A percentile compares a stretch with the other conserved stretches of the same genome.
Conservation (phyloP, 139 green algal genomes). For the Ettlia oleoabundans region DNA sequence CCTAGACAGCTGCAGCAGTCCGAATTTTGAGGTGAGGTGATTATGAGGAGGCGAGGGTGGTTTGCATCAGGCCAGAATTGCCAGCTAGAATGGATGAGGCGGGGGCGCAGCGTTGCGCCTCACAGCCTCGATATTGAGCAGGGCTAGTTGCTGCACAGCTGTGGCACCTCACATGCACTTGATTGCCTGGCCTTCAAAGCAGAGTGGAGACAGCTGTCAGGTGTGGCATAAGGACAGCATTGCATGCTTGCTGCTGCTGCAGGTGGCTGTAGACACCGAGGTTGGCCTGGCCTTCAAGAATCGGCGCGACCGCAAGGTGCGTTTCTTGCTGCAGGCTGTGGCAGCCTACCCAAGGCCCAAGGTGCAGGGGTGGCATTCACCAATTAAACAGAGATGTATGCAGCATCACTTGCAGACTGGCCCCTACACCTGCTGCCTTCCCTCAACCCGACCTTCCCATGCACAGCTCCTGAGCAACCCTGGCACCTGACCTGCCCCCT, state of each 20-base stretch:
- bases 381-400: neutral
- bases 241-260: neutral
- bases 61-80: no score
- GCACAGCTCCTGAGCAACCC: neutral
- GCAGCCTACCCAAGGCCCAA: slow-evolving; percentile 15
- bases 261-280: slow-evolving; percentile 87
- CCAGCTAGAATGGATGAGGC: no score
- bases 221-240: neutral
- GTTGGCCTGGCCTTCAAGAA: slow-evolving; percentile 90
- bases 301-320: slow-evolving; percentile 87
- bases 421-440: no score
- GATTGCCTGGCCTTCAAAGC: neutral
- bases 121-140: no score
- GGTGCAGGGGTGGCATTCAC: neutral
- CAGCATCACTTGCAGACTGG: neutral
- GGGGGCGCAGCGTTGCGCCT: no score
- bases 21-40: slow-evolving; percentile 85
- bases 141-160: neutral
- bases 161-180: no score
- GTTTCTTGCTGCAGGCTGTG: no score
- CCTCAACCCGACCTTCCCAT: no score
- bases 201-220: neutral
- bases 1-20: slow-evolving; percentile 76
- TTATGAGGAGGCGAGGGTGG: no score
- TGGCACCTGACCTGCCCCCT: no score